Evolutionary conservation across 495 filamentous ascomycete genomes (phyloP).

Genomic region (Jackrogersella multiformis): DNA sequence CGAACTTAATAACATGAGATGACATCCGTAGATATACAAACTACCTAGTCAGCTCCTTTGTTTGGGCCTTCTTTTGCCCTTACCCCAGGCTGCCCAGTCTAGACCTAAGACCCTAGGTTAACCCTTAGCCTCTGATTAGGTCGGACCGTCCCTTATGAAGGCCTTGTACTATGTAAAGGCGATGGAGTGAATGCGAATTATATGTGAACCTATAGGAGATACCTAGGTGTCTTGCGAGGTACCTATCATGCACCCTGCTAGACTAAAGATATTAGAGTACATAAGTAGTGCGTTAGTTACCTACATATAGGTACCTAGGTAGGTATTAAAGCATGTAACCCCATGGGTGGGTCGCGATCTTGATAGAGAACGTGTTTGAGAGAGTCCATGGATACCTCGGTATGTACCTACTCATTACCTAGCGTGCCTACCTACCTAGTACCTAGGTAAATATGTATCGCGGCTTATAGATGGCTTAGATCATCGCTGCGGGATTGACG

Average conservation of each 20-base stretch:
- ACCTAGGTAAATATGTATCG: not conserved
- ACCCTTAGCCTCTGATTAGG: not conserved
- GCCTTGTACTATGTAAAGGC: no score
- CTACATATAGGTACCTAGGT: no score
- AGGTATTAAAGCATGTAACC: slow-evolving; percentile 9
- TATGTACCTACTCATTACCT: not conserved
- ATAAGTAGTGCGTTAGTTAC: no score
- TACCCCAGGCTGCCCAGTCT: not conserved
- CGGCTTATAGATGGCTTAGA: slow-evolving; percentile 18
- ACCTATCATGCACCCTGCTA: slow-evolving; percentile 24
- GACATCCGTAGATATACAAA: slow-evolving; percentile 5
- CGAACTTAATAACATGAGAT: slow-evolving; percentile 16
- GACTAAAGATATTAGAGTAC: slow-evolving; percentile 11
- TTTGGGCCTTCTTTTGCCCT: slow-evolving; percentile 14
- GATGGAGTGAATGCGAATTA: no score
- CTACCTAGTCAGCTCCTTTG: not conserved
- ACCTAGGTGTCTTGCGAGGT: slow-evolving; percentile 11
- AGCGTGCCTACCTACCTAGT: not conserved
- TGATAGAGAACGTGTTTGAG: slow-evolving; percentile 35
- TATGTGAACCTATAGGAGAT: no score
- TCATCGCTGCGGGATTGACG: slow-evolving; percentile 30
- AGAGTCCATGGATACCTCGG: slow-evolving; percentile 4
- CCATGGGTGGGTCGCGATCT: slow-evolving; percentile 21
- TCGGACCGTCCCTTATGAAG: no score
- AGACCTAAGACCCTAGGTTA: not conserved